These are phyloP conservation scores for Lentithecium fluviatile DNA, from an alignment of 495 filamentous ascomycete genomes.

Conservation along the genomic window DNA sequence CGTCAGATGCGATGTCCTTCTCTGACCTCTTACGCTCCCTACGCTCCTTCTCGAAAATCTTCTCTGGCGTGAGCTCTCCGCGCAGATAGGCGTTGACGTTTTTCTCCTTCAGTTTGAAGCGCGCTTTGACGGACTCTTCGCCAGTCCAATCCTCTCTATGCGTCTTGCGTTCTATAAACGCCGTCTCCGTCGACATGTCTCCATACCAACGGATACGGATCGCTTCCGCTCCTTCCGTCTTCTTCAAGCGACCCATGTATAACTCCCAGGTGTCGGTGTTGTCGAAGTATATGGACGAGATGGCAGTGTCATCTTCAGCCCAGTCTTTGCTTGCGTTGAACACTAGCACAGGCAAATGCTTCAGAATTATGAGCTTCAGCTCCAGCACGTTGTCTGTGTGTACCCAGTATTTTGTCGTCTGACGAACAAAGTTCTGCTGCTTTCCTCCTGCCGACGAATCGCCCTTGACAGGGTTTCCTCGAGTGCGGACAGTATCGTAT, in stretches of 20 bases:
- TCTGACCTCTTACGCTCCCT: conserved; percentile 88
- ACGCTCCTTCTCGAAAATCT: conserved; percentile 89
- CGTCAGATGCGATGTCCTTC: conserved; percentile 84
- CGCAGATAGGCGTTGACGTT: conserved; percentile 85
- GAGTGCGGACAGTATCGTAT: conserved; percentile 89
- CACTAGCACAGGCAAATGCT: conserved; percentile 95
- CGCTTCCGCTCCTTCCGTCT: conserved; percentile 96
- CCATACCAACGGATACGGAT: conserved; percentile 98
- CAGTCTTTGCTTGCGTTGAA: conserved; percentile 99
- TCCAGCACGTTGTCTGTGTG: conserved; percentile 98
- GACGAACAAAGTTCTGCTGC: conserved; percentile 93
- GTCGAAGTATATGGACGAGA: conserved; percentile 98
- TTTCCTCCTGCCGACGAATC: conserved; percentile 86
- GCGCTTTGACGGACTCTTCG: conserved; percentile 96
- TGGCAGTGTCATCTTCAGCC: conserved; percentile 81
- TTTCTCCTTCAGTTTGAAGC: conserved; percentile 94
- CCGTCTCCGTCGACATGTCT: conserved; percentile 87
- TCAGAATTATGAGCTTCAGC: conserved; percentile 92
- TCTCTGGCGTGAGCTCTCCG: conserved; percentile 75
- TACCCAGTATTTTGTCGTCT: conserved; percentile 99
- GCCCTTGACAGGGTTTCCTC: conserved; percentile 87
- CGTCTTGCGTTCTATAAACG: conserved; percentile 97
- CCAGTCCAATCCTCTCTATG: conserved; percentile 99
- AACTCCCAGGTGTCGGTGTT: conserved; percentile 91
- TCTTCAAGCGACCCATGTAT: conserved; percentile 91